phyloP scores from a whole-genome alignment of 2,329 filamentous ascomycete species.

The Chalaropsis thielavioides region DNA sequence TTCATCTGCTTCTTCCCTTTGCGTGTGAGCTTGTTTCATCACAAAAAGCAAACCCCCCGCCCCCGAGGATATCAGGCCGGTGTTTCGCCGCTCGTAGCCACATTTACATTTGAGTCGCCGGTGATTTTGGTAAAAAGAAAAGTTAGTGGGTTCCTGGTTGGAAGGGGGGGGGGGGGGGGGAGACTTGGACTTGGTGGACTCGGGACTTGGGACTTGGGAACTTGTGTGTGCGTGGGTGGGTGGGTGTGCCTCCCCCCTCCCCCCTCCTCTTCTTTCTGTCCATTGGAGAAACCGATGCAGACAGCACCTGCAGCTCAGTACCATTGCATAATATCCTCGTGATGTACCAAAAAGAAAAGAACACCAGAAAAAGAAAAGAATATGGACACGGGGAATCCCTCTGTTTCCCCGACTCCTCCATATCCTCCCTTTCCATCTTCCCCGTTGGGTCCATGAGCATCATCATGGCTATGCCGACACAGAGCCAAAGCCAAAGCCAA shows the following conservation, averaged over 20 bases:
- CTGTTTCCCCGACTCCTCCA: neutral
- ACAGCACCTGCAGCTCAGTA: neutral
- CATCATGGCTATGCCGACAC: neutral
- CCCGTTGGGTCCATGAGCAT: constrained; percentile 1
- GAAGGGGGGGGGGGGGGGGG: too few species aligned
- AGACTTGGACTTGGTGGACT: too few species aligned
- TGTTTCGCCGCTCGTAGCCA: neutral
- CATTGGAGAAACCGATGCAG: neutral
- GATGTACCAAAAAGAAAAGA: neutral
- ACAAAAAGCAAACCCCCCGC: neutral
- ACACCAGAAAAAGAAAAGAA: neutral
- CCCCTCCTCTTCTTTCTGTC: neutral
- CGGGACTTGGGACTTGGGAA: neutral
- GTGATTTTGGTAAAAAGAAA: too few species aligned
- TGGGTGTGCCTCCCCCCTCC: neutral
- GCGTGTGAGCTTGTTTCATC: neutral
- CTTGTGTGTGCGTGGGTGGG: neutral
- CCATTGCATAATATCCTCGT: neutral
- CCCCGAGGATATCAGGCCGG: neutral
- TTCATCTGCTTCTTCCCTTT: too few species aligned
- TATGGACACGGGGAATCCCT: neutral
- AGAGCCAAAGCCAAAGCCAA: neutral
- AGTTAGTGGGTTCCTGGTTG: too few species aligned
- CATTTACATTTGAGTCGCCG: neutral
- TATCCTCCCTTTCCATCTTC: neutral